Conservation (phyloP, 495 filamentous ascomycete genomes). For the Penicillium steckii region DNA sequence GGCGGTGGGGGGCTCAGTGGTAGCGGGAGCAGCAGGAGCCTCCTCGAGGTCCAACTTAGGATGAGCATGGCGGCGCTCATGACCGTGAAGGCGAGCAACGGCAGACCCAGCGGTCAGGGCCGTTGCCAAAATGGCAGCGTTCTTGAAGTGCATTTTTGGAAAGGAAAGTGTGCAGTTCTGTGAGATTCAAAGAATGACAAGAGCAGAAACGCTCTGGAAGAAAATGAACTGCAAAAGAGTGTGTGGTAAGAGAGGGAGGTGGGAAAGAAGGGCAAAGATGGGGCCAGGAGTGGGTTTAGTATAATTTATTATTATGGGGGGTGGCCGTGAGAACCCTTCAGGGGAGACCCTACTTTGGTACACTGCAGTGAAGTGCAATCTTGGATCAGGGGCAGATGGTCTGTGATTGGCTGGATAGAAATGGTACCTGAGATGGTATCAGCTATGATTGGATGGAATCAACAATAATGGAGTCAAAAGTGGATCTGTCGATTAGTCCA, state of each 20-base stretch:
- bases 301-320: slow-evolving; percentile 6
- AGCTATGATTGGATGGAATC: not conserved
- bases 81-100: slow-evolving; percentile 44
- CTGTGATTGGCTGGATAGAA: slow-evolving; percentile 8
- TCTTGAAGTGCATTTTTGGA: slow-evolving; percentile 41
- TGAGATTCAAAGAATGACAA: slow-evolving; percentile 26
- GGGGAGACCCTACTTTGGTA: not conserved
- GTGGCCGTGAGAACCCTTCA: slow-evolving; percentile 5
- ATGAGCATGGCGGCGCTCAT: slow-evolving; percentile 46
- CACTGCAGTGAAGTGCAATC: not conserved
- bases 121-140: slow-evolving; percentile 37
- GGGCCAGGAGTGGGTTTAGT: slow-evolving; percentile 17
- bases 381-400: slow-evolving; percentile 8
- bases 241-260: slow-evolving; percentile 23
- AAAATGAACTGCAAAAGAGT: slow-evolving; percentile 23
- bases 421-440: slow-evolving; percentile 11
- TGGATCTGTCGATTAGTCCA: not conserved
- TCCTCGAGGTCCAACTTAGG: slow-evolving; percentile 30
- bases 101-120: slow-evolving; percentile 44
- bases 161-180: slow-evolving; percentile 17
- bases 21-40: slow-evolving; percentile 28
- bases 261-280: slow-evolving; percentile 14
- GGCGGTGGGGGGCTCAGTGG: slow-evolving; percentile 54
- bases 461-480: not conserved
- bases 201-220: slow-evolving; percentile 23